Evolutionary conservation across 108 stramenopile genomes (phyloP).

Genomic region (Discostella pseudostelligera): DNA sequence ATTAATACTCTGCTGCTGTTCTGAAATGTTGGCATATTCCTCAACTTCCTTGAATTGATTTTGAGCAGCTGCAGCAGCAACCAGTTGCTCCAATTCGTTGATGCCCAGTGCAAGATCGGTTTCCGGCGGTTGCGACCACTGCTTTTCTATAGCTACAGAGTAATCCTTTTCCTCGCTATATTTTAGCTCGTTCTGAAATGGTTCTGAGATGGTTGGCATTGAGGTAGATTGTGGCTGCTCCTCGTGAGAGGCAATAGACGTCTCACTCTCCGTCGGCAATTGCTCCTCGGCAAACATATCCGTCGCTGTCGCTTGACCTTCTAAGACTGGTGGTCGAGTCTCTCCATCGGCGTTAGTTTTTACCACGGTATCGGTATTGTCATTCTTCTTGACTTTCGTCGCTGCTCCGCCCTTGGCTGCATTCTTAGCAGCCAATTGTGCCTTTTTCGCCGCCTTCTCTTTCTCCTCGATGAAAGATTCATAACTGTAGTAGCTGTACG

Average conservation of each 20-base stretch:
- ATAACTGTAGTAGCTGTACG: slow-evolving; percentile 37
- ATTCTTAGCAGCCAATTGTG: slow-evolving; percentile 30
- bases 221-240: background rate
- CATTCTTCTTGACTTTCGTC: background rate
- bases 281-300: background rate
- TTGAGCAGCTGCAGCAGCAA: too few species aligned
- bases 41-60: too few species aligned
- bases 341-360: background rate
- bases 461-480: slow-evolving; percentile 31
- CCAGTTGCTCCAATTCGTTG: background rate
- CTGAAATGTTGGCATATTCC: too few species aligned
- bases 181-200: background rate
- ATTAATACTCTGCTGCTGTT: background rate
- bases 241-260: too few species aligned
- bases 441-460: slow-evolving; percentile 30
- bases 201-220: background rate
- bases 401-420: slow-evolving; percentile 7
- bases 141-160: background rate
- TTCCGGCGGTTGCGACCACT: background rate
- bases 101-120: background rate
- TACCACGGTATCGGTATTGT: background rate
- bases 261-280: background rate
- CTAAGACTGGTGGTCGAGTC: background rate
- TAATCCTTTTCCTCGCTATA: background rate
- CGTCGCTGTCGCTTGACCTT: background rate